Evolutionary conservation across 176 grass and related monocot genomes (phyloP), one percentile per base, ranked within the genome.

Genomic region (Luzula sylvatica): DNA sequence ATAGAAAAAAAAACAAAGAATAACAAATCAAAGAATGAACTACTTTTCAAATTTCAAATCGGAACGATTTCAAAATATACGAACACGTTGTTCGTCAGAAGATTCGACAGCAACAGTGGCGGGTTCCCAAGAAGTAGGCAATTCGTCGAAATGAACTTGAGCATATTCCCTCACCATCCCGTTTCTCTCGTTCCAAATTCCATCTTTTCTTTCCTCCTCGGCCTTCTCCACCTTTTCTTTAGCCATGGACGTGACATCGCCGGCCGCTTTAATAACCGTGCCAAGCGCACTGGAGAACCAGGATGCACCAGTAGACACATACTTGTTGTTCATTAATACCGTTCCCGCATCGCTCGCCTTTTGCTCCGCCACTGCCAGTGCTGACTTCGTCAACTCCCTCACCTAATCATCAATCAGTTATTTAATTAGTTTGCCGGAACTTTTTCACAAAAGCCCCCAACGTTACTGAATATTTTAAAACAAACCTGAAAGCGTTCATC

Each of bases 211-310:
- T 72, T 98, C 92, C 55, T 83, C 92, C 68, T 90, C 92, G 1
- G 78, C 81, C 65, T 50, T 80, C 56, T 80, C 92, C 6, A 90
- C 81, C 68, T 98, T 98, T 26, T 90, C 85, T 66, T 79, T 90
- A 15, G 92, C 76, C 81, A 86, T 70, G 0, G 78, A 61, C 71
- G 65, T 80, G 68, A 98, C 77, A 58, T 90, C 92, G 3, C 71
- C 75, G 7, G 92, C 81, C 20, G 92, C 85, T 43, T 90, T 98
- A 13, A 69, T 53, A 41, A 98, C 92, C 65, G 74, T 77, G 20
- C 81, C 64, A 15, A 98, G 73, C 47, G 85, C 75, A 20, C 65
- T 90, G 11, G 67, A 78, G 15, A 98, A 44, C 92, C 92, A 98
- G 3, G 81, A 98, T 8, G 92, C 81, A 12, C 92, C 85, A 38